Conservation (phyloP, 805 yeast genomes). For the Saccharomycopsis capsularis region DNA sequence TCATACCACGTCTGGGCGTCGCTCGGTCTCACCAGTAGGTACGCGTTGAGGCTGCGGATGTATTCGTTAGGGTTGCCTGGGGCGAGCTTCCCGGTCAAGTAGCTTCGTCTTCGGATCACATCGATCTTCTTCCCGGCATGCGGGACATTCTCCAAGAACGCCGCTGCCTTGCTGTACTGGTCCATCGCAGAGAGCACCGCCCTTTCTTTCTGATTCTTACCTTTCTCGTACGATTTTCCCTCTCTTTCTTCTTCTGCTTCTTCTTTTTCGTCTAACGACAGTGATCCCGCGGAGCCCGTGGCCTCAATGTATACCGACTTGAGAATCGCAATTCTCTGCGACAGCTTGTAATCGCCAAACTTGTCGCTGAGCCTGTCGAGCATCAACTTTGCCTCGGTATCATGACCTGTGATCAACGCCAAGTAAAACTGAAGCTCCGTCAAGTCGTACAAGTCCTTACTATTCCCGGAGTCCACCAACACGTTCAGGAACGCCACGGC, state of each 20-base stretch:
- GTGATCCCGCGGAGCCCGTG: conserved; percentile 22
- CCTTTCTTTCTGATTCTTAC: background rate
- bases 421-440: conserved; percentile 69
- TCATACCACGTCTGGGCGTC: conserved; percentile 79
- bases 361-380: conserved; percentile 62
- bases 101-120: conserved; percentile 25
- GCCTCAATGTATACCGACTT: conserved; percentile 53
- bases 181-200: too few species aligned
- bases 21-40: conserved; percentile 58
- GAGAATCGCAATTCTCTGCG: conserved; percentile 51
- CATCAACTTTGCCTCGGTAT: conserved; percentile 60
- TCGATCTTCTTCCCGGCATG: conserved; percentile 21
- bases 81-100: conserved; percentile 16
- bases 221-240: too few species aligned
- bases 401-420: conserved; percentile 53
- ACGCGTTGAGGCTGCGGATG: conserved; percentile 46
- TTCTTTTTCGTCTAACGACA: background rate
- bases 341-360: conserved; percentile 44
- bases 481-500: background rate
- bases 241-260: too few species aligned
- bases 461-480: conserved; percentile 22
- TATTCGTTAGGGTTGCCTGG: conserved; percentile 31
- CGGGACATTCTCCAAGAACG: conserved; percentile 29
- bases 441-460: conserved; percentile 44
- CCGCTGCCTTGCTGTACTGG: conserved; percentile 31